phyloP scores from a whole-genome alignment of 106 monocot species.

The Narthecium ossifragum region DNA sequence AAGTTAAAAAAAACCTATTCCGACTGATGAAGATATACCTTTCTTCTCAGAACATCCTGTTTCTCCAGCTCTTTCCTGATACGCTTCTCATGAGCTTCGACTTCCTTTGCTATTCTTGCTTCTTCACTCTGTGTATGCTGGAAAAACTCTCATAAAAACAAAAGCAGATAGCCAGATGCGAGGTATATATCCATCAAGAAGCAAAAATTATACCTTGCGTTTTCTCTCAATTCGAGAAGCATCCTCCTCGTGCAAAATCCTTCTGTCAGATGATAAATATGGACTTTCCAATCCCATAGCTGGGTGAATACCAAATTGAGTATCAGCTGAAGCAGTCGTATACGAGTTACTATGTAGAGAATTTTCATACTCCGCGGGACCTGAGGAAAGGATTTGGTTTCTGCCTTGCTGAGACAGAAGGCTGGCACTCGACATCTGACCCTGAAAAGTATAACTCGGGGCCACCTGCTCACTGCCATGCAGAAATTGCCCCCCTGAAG shows the following conservation, averaged over 20 bases:
- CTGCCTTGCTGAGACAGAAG: slow-evolving; percentile 39
- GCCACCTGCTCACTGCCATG: slow-evolving; percentile 56
- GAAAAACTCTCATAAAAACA: slow-evolving; percentile 1
- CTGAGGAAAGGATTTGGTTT: slow-evolving; percentile 38
- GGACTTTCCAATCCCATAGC: slow-evolving; percentile 43
- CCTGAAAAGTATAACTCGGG: slow-evolving; percentile 61
- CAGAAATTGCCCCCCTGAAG: slow-evolving; percentile 29
- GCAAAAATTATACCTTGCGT: slow-evolving; percentile 54
- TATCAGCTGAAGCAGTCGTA: slow-evolving; percentile 31
- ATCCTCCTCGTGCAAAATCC: slow-evolving; percentile 55
- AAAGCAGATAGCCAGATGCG: no score
- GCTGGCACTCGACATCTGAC: slow-evolving; percentile 32
- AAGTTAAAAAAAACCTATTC: neutral
- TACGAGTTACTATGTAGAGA: slow-evolving; percentile 25
- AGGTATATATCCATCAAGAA: neutral
- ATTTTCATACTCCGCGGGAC: slow-evolving; percentile 48
- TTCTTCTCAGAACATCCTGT: slow-evolving; percentile 86
- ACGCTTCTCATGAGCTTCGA: slow-evolving; percentile 93
- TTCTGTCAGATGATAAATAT: slow-evolving; percentile 50
- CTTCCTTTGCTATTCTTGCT: slow-evolving; percentile 91
- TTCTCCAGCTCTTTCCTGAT: slow-evolving; percentile 93
- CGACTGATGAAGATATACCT: slow-evolving; percentile 43
- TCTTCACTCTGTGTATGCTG: slow-evolving; percentile 57
- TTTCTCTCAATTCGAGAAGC: slow-evolving; percentile 55
- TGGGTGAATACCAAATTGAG: slow-evolving; percentile 35